Conservation (phyloP, 1,284 basidiomycete genomes). For the Cystobasidiaceae sp. region DNA sequence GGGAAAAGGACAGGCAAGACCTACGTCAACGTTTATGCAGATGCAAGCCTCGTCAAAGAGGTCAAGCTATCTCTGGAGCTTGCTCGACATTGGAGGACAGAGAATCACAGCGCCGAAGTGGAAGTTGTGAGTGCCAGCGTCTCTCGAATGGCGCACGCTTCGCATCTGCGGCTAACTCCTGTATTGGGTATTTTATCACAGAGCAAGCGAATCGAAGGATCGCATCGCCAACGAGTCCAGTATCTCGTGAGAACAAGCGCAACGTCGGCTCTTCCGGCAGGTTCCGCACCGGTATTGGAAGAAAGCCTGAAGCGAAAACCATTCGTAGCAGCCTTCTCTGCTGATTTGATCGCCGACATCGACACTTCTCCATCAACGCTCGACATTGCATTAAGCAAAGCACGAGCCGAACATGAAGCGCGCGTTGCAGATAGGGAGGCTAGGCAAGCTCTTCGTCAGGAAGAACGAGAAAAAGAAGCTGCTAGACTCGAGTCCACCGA, state of each 20-base stretch:
- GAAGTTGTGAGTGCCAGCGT: background rate
- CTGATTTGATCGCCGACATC: background rate
- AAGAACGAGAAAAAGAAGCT: background rate
- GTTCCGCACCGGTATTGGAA: background rate
- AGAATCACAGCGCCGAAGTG: background rate
- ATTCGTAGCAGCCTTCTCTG: background rate
- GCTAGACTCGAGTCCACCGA: background rate
- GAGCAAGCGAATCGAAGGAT: background rate
- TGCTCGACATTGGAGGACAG: background rate
- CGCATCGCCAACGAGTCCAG: conserved; percentile 7
- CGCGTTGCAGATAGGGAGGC: background rate
- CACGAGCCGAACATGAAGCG: background rate
- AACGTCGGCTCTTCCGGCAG: background rate
- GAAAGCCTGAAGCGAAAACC: background rate
- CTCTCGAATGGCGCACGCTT: background rate
- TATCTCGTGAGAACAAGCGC: no score
- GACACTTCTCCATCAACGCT: background rate
- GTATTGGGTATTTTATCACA: background rate
- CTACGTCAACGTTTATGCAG: conserved; percentile 3
- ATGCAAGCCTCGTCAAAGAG: background rate
- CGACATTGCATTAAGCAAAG: background rate
- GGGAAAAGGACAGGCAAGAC: background rate
- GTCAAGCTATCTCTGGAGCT: background rate
- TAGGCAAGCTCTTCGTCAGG: background rate
- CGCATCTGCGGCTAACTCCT: background rate